These are phyloP conservation scores for Candida morakotiae DNA, from an alignment of 805 yeast species.

Conservation along the genomic window DNA sequence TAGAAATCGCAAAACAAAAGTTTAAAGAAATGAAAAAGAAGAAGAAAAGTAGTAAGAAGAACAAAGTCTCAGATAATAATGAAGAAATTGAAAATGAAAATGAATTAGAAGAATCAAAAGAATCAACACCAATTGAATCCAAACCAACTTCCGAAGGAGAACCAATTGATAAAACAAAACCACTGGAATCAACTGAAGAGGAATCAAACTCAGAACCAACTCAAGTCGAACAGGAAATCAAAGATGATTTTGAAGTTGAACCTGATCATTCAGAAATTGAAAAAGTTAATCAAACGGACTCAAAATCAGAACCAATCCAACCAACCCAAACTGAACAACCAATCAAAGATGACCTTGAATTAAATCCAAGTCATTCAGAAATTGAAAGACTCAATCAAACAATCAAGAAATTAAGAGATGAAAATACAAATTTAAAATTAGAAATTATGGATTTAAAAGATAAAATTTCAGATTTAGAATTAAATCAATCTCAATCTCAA, in stretches of 20 bases:
- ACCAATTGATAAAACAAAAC: constrained; percentile 6
- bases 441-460: constrained; percentile 36
- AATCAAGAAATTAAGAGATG: constrained; percentile 35
- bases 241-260: neutral
- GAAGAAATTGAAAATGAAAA: constrained; percentile 18
- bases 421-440: constrained; percentile 39
- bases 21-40: constrained; percentile 63
- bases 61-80: constrained; percentile 14
- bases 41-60: constrained; percentile 49
- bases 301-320: too few species aligned
- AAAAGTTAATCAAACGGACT: too few species aligned
- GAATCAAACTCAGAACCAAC: constrained; percentile 1
- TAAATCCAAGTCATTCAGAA: neutral
- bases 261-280: too few species aligned
- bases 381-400: constrained; percentile 13
- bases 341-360: neutral
- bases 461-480: constrained; percentile 26
- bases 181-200: neutral
- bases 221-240: constrained; percentile 5
- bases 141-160: constrained; percentile 8
- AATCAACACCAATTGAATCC: constrained; percentile 8
- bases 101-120: constrained; percentile 37
- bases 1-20: constrained; percentile 73
- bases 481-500: constrained; percentile 14
- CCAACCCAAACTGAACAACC: too few species aligned